These are phyloP conservation scores for Cercospora sesami DNA, from an alignment of 2,329 filamentous ascomycete genomes.

Conservation along the genomic window DNA sequence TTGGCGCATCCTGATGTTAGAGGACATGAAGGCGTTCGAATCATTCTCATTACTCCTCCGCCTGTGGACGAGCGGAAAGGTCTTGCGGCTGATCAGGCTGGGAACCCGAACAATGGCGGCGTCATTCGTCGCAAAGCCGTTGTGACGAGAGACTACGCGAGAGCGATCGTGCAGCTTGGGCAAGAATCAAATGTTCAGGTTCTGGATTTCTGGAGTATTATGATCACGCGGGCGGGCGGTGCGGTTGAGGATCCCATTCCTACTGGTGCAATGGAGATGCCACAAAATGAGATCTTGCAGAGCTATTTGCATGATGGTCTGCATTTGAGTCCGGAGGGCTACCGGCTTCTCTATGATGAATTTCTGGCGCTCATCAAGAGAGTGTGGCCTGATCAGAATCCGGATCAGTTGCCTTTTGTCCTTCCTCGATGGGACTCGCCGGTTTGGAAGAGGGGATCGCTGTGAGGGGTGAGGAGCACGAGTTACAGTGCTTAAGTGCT, in stretches of 20 bases:
- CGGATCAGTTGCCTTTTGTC: slow-evolving; percentile 53
- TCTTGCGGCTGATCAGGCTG: slow-evolving; percentile 21
- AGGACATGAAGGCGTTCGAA: slow-evolving; percentile 66
- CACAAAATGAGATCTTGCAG: slow-evolving; percentile 57
- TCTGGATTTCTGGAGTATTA: slow-evolving; percentile 75
- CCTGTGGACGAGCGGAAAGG: slow-evolving; percentile 42
- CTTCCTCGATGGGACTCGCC: slow-evolving; percentile 56
- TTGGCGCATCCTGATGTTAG: slow-evolving; percentile 68
- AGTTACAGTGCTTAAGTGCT: background rate
- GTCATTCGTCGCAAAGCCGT: slow-evolving; percentile 55
- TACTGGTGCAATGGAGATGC: slow-evolving; percentile 58
- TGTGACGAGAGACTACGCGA: slow-evolving; percentile 63
- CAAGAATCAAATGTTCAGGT: slow-evolving; percentile 59
- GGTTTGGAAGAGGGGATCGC: background rate
- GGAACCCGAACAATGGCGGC: slow-evolving; percentile 16
- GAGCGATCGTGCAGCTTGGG: slow-evolving; percentile 65
- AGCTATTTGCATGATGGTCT: slow-evolving; percentile 59
- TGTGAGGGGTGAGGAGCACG: slow-evolving; percentile 11
- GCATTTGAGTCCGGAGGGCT: slow-evolving; percentile 59
- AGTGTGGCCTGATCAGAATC: slow-evolving; percentile 57
- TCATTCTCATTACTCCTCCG: slow-evolving; percentile 78
- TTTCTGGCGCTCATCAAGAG: slow-evolving; percentile 53
- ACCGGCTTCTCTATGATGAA: slow-evolving; percentile 57
- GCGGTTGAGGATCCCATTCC: slow-evolving; percentile 37
- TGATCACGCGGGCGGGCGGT: slow-evolving; percentile 67